A percentile compares a stretch with the other conserved stretches of the same genome.
Conservation (phyloP, 2,329 filamentous ascomycete genomes). For the Cryphonectria carpinicola region DNA sequence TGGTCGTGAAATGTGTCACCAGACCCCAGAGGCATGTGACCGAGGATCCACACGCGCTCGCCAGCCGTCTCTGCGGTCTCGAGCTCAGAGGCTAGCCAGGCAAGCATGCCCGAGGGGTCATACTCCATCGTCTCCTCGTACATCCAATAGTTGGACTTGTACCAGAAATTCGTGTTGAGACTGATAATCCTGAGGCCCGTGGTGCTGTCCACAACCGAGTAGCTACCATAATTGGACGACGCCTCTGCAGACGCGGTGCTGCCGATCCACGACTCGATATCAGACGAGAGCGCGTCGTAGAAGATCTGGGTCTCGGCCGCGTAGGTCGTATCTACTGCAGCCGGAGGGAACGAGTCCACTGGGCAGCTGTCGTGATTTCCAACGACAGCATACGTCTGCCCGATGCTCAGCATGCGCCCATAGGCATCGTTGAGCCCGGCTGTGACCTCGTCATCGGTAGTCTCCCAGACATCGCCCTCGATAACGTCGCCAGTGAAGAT, state of each 20-base stretch:
- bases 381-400: conserved; percentile 50
- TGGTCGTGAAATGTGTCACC: conserved; percentile 56
- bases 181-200: conserved; percentile 56
- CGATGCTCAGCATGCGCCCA: conserved; percentile 46
- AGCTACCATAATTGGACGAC: conserved; percentile 50
- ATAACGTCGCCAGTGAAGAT: conserved; percentile 65
- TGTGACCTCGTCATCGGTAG: conserved; percentile 37
- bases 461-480: conserved; percentile 56
- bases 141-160: conserved; percentile 60
- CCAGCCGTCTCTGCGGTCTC: conserved; percentile 54
- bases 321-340: conserved; percentile 36
- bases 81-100: conserved; percentile 58
- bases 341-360: conserved; percentile 54
- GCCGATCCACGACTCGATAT: conserved; percentile 55
- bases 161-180: conserved; percentile 63
- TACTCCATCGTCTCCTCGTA: conserved; percentile 54
- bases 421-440: conserved; percentile 50
- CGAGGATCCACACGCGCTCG: conserved; percentile 60
- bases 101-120: conserved; percentile 56
- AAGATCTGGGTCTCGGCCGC: conserved; percentile 53
- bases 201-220: conserved; percentile 52
- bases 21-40: conserved; percentile 59
- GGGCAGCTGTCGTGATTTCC: conserved; percentile 63
- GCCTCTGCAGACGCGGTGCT: conserved; percentile 38
- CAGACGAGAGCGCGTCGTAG: conserved; percentile 51